phyloP scores from a whole-genome alignment of 768 basidiomycete species.

The Sutorius australiensis region DNA sequence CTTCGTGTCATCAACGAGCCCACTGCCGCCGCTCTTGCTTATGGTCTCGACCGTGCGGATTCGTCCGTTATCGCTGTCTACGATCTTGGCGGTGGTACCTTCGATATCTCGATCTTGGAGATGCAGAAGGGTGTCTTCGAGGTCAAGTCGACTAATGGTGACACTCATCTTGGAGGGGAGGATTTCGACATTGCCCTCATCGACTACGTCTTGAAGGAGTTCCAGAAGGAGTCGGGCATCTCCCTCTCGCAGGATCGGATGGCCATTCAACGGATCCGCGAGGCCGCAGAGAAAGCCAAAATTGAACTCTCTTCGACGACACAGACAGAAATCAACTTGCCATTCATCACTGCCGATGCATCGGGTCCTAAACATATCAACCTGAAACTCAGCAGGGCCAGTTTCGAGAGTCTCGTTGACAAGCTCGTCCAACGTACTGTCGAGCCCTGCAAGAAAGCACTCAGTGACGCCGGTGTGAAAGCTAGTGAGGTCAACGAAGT shows the following conservation, averaged over 20 bases:
- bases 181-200: conserved; percentile 94
- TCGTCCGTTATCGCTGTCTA: conserved; percentile 95
- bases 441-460: conserved; percentile 96
- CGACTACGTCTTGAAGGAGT: conserved; percentile 79
- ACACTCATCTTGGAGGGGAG: conserved; percentile 96
- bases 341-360: conserved; percentile 96
- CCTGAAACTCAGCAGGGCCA: conserved; percentile 78
- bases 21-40: conserved; percentile 96
- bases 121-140: conserved; percentile 99
- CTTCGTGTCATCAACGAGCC: conserved; percentile 99
- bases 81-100: conserved; percentile 97
- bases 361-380: conserved; percentile 98
- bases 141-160: conserved; percentile 99
- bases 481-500: conserved; percentile 92
- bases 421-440: conserved; percentile 84
- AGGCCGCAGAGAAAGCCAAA: conserved; percentile 99
- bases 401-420: conserved; percentile 84
- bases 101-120: conserved; percentile 99
- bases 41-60: conserved; percentile 82
- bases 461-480: conserved; percentile 91
- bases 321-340: conserved; percentile 96
- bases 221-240: conserved; percentile 89
- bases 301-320: conserved; percentile 93
- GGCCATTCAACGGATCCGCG: conserved; percentile 98
- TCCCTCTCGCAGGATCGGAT: conserved; percentile 84